Evolutionary conservation across 352 stramenopile species (phyloP), one percentile per base, ranked within the genome.

Genomic region (Globisporangium spiculum): DNA sequence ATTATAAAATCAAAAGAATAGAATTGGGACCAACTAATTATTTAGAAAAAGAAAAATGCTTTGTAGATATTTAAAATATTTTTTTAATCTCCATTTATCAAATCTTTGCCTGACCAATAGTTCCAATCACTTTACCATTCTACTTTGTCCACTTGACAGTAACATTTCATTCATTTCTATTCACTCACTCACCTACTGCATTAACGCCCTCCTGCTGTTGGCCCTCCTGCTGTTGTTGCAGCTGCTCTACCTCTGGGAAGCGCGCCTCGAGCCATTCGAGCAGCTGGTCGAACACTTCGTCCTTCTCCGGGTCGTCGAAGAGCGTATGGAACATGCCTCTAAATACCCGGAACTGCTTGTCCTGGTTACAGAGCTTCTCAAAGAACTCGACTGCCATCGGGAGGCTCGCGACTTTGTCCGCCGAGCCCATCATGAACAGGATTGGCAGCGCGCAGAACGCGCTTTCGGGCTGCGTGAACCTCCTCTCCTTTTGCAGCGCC

Each of bases 261-360:
- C 41, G 41, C 41, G 4, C 41, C 41, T 50, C 41, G 41, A 50
- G 41, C 41, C 41, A 50, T 5, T 50, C 41, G 16, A 50, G 41
- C 41, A 50, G 14, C 18, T n/a, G 16, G 5, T 20, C 41, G 16
- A 88, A 60, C n/a, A 89, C 80, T 2, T 74, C 57, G 22, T 86
- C 74, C 14, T 76, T 75, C 65, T 91, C 79, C 3, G 75, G 78
- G 63, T 92, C 84, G 38, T 91, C 77, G 62, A 81, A 90, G 9
- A 90, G 70, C 26, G 75, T 73, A 27, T 92, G 82, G 59, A 72
- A 90, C 14, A 81, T 65, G 3, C 79, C 82, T 1, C 76, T 67
- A 32, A 92, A 81, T 2, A 81, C 50, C 65, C 77, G 79, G 54
- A 90, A 76, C 34, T 80, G 68, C 65, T 92, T 92, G 76, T 91